phyloP scores from a whole-genome alignment of 768 basidiomycete genomes.

The Boletus edulis region DNA sequence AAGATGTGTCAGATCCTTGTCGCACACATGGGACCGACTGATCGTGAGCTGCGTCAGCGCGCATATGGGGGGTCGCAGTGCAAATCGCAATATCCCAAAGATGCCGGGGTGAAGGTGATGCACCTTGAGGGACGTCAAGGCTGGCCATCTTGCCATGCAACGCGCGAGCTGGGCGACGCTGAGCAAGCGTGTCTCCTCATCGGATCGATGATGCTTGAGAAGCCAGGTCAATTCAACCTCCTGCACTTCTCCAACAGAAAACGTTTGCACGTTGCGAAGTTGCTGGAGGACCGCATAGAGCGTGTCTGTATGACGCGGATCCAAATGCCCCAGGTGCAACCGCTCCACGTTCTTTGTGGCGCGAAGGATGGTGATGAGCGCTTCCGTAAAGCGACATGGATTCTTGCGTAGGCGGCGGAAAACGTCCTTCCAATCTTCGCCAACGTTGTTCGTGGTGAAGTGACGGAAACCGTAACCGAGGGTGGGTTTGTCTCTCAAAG shows the following conservation, averaged over 20 bases:
- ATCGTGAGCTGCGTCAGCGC: slow-evolving; percentile 19
- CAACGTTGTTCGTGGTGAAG: slow-evolving; percentile 19
- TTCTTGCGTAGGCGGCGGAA: not conserved
- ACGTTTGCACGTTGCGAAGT: slow-evolving; percentile 7
- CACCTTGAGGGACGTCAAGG: slow-evolving; percentile 10
- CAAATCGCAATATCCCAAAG: slow-evolving; percentile 10
- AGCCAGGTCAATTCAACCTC: not conserved
- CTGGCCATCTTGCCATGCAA: slow-evolving; percentile 16
- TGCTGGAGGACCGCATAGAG: slow-evolving; percentile 9
- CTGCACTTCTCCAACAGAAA: slow-evolving; percentile 12
- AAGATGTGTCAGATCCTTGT: slow-evolving; percentile 18
- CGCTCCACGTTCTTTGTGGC: slow-evolving; percentile 14
- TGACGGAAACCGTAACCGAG: slow-evolving; percentile 12
- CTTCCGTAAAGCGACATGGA: slow-evolving; percentile 11
- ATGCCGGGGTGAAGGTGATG: slow-evolving; percentile 15
- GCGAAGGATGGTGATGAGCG: slow-evolving; percentile 18
- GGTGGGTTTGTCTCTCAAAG: slow-evolving; percentile 10
- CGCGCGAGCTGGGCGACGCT: slow-evolving; percentile 18
- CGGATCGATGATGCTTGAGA: not conserved
- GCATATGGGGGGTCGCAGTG: slow-evolving; percentile 14
- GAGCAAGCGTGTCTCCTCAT: slow-evolving; percentile 1
- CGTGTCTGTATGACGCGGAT: slow-evolving; percentile 8
- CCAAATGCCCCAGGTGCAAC: slow-evolving; percentile 13
- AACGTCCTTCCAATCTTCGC: slow-evolving; percentile 1
- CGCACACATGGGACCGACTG: slow-evolving; percentile 11